phyloP scores from a whole-genome alignment of 2,329 filamentous ascomycete genomes.

The Kalaharituber pfeilii region DNA sequence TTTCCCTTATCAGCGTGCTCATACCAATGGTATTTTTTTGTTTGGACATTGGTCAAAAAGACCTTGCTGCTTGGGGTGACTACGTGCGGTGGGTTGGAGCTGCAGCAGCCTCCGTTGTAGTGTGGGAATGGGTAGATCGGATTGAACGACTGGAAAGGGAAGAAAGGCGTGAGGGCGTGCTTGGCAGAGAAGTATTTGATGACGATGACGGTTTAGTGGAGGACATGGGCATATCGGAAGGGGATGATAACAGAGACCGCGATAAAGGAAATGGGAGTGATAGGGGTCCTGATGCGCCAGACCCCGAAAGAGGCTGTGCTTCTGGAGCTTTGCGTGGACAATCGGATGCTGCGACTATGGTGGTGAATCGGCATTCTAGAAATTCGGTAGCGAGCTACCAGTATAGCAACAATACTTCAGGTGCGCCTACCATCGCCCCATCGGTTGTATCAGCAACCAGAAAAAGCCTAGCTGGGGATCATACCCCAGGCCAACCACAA shows the following conservation, averaged over 20 bases:
- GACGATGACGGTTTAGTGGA: slow-evolving; percentile 46
- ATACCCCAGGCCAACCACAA: neutral
- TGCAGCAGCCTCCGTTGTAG: slow-evolving; percentile 83
- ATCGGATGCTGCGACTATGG: neutral
- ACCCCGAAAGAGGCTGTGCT: neutral
- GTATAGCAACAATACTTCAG: neutral
- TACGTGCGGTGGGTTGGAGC: slow-evolving; percentile 95
- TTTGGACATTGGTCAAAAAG: slow-evolving; percentile 68
- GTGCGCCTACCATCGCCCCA: neutral
- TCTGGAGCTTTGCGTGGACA: neutral
- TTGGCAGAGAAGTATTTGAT: slow-evolving; percentile 81
- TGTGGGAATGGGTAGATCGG: slow-evolving; percentile 95
- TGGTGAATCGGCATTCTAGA: neutral
- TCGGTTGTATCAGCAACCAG: neutral
- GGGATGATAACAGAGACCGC: neutral
- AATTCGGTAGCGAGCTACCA: neutral
- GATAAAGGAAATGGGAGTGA: neutral
- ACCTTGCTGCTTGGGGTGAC: slow-evolving; percentile 81
- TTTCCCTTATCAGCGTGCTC: slow-evolving; percentile 66
- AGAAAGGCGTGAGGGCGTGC: slow-evolving; percentile 81
- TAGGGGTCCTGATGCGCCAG: neutral
- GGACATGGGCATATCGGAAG: neutral
- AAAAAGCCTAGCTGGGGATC: neutral
- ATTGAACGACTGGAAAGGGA: slow-evolving; percentile 85
- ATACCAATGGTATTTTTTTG: slow-evolving; percentile 90